These are phyloP conservation scores for Alternaria ethzedia DNA, from an alignment of 2,329 filamentous ascomycete genomes.

Conservation along the genomic window DNA sequence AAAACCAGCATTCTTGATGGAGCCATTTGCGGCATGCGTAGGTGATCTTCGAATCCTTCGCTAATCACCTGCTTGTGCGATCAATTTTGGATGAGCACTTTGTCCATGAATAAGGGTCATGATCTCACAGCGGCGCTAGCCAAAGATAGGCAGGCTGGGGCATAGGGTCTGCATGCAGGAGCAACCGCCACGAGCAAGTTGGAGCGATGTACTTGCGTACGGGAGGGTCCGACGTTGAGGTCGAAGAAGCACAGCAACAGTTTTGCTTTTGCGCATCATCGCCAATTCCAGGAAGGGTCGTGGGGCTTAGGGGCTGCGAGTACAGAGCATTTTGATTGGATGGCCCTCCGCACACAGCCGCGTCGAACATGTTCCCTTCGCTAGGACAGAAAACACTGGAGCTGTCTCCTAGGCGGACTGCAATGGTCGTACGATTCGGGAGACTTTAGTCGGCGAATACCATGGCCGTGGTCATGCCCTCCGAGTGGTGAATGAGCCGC, in stretches of 20 bases:
- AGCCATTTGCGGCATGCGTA: background rate
- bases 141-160: background rate
- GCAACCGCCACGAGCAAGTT: constrained; percentile 21
- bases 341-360: constrained; percentile 1
- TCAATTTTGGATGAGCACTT: background rate
- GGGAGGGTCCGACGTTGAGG: constrained; percentile 11
- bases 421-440: background rate
- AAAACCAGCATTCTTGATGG: background rate
- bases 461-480: background rate
- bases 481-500: background rate
- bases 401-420: background rate
- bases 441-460: background rate
- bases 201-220: constrained; percentile 23
- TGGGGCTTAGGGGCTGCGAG: background rate
- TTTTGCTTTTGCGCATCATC: constrained; percentile 19
- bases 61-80: background rate
- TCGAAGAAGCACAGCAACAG: background rate
- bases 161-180: constrained; percentile 20
- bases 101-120: background rate
- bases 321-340: constrained; percentile 13
- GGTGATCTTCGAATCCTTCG: background rate
- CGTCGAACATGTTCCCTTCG: constrained; percentile 5
- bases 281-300: background rate
- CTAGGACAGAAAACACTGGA: background rate
- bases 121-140: background rate